Base-by-base conservation (phyloP, 164 flowering plant genomes). In the Taxillus chinensis region DNA sequence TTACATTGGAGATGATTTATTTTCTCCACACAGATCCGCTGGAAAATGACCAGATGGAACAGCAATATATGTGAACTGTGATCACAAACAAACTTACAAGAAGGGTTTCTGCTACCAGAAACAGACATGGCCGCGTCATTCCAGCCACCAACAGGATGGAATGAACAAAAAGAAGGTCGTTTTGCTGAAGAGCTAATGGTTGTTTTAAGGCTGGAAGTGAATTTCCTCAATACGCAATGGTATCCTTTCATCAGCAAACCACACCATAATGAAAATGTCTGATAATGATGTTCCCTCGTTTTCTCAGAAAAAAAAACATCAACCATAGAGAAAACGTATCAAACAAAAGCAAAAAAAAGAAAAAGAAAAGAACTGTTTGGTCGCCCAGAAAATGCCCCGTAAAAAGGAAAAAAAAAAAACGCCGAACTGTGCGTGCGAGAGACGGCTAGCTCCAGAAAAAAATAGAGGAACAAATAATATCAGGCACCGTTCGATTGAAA, bases 21-120 rank as follows among this genome's bases (percentile, higher is more conserved):
- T n/a, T n/a, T n/a, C n/a, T n/a, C n/a, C n/a, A n/a, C n/a, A 0
- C 27, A 92, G 87, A 9, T 95, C 92, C 86, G 73, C 98, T 92
- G 55, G 65, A 74, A 37, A 49, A 49, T 49, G 13, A 49, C 1
- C 52, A 49, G 4, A n/a, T 49, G 13, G 10, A 4, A 6, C 14
- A 9, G 52, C 10, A 9, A 9, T 27, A 27, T 27, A 27, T 27
- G 27, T 27, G 27, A 27, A 27, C 2, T 27, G 27, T 27, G 14
- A 27, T n/a, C n/a, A n/a, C n/a, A n/a, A 63, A 40, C n/a, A 38
- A 65, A 80, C 96, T 84, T 76, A 92, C 98, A 84, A 2, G 95
- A 71, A 40, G 98, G 80, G 39, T 71, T 49, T 61, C 66, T 75
- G 70, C 63, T 73, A 62, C 75, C 78, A 48, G 88, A 74, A 59